Evolutionary conservation across 2,329 filamentous ascomycete species (phyloP).

Genomic region (Fusarium oxysporum): DNA sequence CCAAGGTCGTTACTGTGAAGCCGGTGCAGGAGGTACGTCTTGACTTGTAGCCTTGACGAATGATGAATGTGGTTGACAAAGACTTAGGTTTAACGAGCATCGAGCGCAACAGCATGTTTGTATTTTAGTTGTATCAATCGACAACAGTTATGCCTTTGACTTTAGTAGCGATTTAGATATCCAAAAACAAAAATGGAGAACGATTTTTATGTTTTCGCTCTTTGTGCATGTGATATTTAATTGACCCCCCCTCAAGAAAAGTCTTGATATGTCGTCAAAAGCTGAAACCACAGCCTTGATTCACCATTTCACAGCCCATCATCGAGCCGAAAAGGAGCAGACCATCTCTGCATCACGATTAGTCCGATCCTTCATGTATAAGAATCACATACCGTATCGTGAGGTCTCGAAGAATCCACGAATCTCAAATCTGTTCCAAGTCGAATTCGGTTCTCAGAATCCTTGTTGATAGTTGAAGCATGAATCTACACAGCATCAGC

Average conservation of each 20-base stretch:
- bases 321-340: constrained; percentile 5
- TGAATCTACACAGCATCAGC: constrained; percentile 7
- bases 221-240: neutral
- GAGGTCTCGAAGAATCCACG: constrained; percentile 23
- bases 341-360: constrained; percentile 1
- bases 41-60: constrained; percentile 17
- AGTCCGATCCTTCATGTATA: fast-evolving
- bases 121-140: neutral
- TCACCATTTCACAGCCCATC: neutral
- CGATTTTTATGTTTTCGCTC: neutral
- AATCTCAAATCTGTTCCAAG: constrained; percentile 33
- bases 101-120: neutral
- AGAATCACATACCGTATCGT: constrained; percentile 12
- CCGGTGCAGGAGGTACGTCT: constrained; percentile 29
- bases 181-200: neutral
- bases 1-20: constrained; percentile 57
- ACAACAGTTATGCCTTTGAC: neutral
- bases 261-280: neutral
- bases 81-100: constrained; percentile 7
- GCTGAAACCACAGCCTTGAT: neutral
- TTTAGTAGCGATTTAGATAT: neutral
- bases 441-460: constrained; percentile 18
- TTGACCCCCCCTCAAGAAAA: no score
- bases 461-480: constrained; percentile 28
- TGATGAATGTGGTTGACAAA: constrained; percentile 4